Evolutionary conservation across 345 rosid species (phyloP), one percentile per base, ranked within the genome.

Genomic region (Nasturtium officinale): DNA sequence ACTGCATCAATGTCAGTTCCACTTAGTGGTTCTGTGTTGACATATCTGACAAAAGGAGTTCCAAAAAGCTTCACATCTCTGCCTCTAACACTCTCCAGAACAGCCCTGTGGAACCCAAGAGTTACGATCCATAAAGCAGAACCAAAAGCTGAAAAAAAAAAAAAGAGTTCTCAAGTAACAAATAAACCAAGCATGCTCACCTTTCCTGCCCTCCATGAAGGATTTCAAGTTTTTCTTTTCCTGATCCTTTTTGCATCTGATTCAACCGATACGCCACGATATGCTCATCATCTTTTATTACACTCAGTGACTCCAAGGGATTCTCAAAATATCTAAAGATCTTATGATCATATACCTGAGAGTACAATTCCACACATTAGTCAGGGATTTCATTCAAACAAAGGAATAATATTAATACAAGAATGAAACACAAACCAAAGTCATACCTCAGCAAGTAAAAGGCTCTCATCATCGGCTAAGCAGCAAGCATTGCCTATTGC

Each of bases 241-340:
- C 89, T 12, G 68, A 56, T 70, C 72, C 82, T 68, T 83, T 87
- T 45, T 67, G 84, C 29, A 81, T 76, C 72, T 90, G 76, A 15
- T 65, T 77, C 4, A 77, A 57, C 53, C 92, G 86, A 72, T 88
- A 95, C 5, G 99, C 99, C 67, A 89, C 99, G 61, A 95, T 79
- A 81, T 76, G 89, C 66, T 95, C 98, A 67, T 91, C 92, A 65
- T 95, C 96, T 74, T 91, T 95, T 77, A 91, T 85, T 67, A 83
- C 73, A 65, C 68, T 61, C 72, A 95, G 73, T 63, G 82, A 74
- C 63, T 87, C 96, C 67, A 78, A 62, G 45, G 88, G 90, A 18
- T 69, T 82, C 52, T 91, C 97, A 75, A 88, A 77, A 71, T 83
- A 83, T 60, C 86, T 89, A 69, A 76, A 91, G 70, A 90, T 78